Conservation (phyloP, 306 rosid genomes). For the Rosa lucieae region DNA sequence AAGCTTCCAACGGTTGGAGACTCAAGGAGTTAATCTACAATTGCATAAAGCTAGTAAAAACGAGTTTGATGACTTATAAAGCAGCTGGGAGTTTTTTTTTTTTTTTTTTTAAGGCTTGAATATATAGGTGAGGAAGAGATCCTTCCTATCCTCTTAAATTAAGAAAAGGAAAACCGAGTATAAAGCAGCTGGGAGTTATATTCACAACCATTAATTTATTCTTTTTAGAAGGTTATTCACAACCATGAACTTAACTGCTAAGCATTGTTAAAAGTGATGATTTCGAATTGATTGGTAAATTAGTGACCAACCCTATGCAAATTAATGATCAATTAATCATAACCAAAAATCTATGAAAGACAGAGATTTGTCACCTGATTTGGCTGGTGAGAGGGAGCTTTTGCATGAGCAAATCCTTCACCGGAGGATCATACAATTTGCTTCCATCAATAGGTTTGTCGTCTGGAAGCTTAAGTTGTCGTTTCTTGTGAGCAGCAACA, state of each 20-base stretch:
- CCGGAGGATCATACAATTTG: conserved; percentile 51
- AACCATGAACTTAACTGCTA: not conserved
- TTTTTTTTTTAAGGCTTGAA: too few relatives aligned
- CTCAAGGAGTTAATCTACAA: not conserved
- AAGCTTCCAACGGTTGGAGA: too few relatives aligned
- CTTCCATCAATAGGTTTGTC: conserved; percentile 10
- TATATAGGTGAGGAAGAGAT: too few relatives aligned
- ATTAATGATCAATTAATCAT: not conserved
- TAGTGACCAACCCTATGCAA: not conserved
- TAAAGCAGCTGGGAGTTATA: too few relatives aligned
- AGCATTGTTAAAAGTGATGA: not conserved
- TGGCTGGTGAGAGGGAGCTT: conserved; percentile 60
- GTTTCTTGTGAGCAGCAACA: conserved; percentile 60
- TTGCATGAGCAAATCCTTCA: conserved; percentile 14
- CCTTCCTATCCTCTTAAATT: too few relatives aligned
- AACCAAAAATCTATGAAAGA: not conserved
- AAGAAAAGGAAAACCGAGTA: too few relatives aligned
- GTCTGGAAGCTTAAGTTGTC: conserved; percentile 37
- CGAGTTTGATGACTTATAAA: too few relatives aligned
- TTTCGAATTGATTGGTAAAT: not conserved
- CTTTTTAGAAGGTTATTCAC: not conserved
- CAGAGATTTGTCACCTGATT: conserved; percentile 43
- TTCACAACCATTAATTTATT: too few relatives aligned
- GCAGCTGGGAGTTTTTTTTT: too few relatives aligned
- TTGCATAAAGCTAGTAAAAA: not conserved